Conservation (phyloP, 1,284 basidiomycete genomes). For the Apiotrichum mycotoxinovorans region DNA sequence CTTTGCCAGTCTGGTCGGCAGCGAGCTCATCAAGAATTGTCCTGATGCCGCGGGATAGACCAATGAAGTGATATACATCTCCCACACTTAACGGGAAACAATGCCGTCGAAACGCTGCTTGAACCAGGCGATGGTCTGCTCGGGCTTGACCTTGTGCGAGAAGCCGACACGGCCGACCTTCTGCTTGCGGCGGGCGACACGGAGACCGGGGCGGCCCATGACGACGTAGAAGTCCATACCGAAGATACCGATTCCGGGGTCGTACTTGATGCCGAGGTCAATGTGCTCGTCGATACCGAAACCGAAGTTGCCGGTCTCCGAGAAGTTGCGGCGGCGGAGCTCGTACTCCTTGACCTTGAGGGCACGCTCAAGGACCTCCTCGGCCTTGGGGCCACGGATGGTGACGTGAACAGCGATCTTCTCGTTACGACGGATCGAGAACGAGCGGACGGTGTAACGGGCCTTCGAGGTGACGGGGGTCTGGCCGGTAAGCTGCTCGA, state of each 20-base stretch:
- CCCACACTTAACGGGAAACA: slow-evolving; percentile 55
- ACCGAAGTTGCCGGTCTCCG: slow-evolving; percentile 96
- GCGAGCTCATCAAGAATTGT: neutral
- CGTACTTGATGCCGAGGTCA: slow-evolving; percentile 96
- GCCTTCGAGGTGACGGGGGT: slow-evolving; percentile 99
- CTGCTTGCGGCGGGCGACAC: slow-evolving; percentile 88
- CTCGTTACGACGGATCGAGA: slow-evolving; percentile 99
- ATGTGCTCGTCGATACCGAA: slow-evolving; percentile 99
- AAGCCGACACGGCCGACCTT: slow-evolving; percentile 82
- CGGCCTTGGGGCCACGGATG: slow-evolving; percentile 98
- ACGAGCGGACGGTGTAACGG: slow-evolving; percentile 98
- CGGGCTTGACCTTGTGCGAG: slow-evolving; percentile 82
- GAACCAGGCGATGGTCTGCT: slow-evolving; percentile 96
- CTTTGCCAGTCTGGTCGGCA: neutral
- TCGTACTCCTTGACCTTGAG: slow-evolving; percentile 99
- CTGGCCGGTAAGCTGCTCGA: slow-evolving; percentile 99
- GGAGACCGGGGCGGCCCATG: slow-evolving; percentile 93
- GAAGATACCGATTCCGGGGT: slow-evolving; percentile 94
- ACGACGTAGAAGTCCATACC: slow-evolving; percentile 98
- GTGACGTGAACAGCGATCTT: slow-evolving; percentile 99
- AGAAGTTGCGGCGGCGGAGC: slow-evolving; percentile 83
- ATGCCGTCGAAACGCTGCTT: slow-evolving; percentile 98
- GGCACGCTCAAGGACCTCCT: slow-evolving; percentile 98
- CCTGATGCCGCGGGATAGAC: neutral
- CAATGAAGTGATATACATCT: slow-evolving; percentile 20